Conservation (phyloP, 306 rosid genomes). For the Trichosanthes truncata region DNA sequence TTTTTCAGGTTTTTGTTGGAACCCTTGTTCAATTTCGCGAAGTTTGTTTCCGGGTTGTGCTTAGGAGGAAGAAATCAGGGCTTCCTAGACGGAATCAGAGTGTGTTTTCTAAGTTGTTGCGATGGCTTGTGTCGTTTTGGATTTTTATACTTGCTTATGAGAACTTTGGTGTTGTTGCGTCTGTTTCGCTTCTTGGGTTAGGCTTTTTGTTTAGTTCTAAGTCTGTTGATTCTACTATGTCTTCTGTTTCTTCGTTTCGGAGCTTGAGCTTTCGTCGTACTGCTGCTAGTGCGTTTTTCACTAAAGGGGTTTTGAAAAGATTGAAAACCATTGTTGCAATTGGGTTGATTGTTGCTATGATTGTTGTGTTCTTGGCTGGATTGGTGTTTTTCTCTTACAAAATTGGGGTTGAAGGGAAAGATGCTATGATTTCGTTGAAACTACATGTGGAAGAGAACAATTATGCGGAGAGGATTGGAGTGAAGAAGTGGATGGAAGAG, state of each 20-base stretch:
- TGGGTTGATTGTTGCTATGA: conserved; percentile 74
- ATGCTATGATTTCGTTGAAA: conserved; percentile 77
- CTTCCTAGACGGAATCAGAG: conserved; percentile 21
- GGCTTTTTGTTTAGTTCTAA: conserved; percentile 63
- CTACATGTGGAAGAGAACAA: conserved; percentile 68
- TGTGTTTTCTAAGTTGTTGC: conserved; percentile 60
- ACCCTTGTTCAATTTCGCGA: conserved; percentile 75
- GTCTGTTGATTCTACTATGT: conserved; percentile 66
- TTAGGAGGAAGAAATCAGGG: conserved; percentile 42
- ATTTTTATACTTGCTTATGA: conserved; percentile 64
- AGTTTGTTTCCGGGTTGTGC: conserved; percentile 28
- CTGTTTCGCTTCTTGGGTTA: conserved; percentile 41
- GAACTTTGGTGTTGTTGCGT: conserved; percentile 52
- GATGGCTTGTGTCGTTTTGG: conserved; percentile 72
- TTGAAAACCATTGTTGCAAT: conserved; percentile 67
- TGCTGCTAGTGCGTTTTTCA: conserved; percentile 54
- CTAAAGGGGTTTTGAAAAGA: conserved; percentile 48
- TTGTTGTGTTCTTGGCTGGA: conserved; percentile 62
- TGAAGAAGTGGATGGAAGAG: conserved; percentile 92
- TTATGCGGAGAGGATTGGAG: conserved; percentile 77
- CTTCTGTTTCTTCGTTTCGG: conserved; percentile 55
- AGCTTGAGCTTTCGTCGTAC: conserved; percentile 62
- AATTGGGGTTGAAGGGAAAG: conserved; percentile 90
- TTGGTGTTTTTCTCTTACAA: conserved; percentile 73
- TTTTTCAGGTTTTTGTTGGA: conserved; percentile 56